Base-by-base conservation (phyloP, 164 flowering plant genomes). In the Dillenia suffruticosa region DNA sequence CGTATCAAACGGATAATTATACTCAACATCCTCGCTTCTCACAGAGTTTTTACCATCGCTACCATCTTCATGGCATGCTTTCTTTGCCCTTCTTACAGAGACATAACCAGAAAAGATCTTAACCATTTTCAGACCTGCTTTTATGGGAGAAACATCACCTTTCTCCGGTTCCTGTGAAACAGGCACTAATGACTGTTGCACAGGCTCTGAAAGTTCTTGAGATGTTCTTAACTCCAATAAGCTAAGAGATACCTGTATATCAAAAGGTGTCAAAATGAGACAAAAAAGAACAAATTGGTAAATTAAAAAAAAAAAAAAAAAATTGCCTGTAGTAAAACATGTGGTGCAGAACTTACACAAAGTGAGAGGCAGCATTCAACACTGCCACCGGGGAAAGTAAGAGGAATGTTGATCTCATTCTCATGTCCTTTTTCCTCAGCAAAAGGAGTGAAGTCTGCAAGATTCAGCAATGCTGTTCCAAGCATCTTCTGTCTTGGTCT, bases 71-170 rank as follows among this genome's bases (percentile, higher is more conserved):
- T 65, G 82, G 62, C 84, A 86, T 2, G 90, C 74, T 75, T 92
- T 95, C 62, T 88, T 92, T 12, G 89, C 79, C 67, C 78, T 86
- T 65, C 90, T 76, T 57, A 84, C 57, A 1, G 97, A 89, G 3
- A 95, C 97, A 69, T 70, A 91, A 15, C 79, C 94, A 1, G 87
- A 88, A 47, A 92, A 76, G 48, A 88, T 88, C 70, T 84, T 95
- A 10, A 95, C 97, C 74, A 87, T 95, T 60, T 89, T 84, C 13
- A 95, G 78, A 60, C 99, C 87, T 54, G 97, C 99, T 82, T 95
- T 92, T 9, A 95, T 79, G 46, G 96, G 94, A 72, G 99, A 92
- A 67, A 90, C 74, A 64, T 95, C 99, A 66, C 90, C 92, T 75
- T 84, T 92, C 72, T 87, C 97, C 7, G 83, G 76, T 3, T 89